Evolutionary conservation across 2,329 filamentous ascomycete genomes (phyloP).

Genomic region (Neoascochyta sp.): DNA sequence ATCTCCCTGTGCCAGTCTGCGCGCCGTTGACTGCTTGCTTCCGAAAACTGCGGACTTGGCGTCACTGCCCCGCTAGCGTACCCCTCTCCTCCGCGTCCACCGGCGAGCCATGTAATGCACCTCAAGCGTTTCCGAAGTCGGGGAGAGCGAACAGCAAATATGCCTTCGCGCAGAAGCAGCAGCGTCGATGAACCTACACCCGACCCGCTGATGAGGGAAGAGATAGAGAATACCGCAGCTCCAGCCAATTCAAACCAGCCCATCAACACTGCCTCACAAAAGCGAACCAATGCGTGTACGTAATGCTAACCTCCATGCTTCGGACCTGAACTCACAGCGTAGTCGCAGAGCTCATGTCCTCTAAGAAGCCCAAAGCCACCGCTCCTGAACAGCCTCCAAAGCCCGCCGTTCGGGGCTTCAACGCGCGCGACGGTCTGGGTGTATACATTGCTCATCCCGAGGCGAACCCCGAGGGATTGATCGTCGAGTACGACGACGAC

Average conservation of each 20-base stretch:
- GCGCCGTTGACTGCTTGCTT: too few relatives aligned
- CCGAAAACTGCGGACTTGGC: too few relatives aligned
- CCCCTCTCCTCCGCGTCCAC: too few relatives aligned
- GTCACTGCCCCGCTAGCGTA: too few relatives aligned
- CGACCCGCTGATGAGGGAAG: too few relatives aligned
- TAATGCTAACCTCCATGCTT: background rate
- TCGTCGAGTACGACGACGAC: slow-evolving; percentile 64
- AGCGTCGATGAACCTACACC: too few relatives aligned
- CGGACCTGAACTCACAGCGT: slow-evolving; percentile 21
- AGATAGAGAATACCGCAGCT: slow-evolving; percentile 1
- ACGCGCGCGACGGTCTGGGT: slow-evolving; percentile 59
- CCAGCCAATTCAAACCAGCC: too few relatives aligned
- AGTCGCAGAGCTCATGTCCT: slow-evolving; percentile 49
- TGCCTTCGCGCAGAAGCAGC: too few relatives aligned
- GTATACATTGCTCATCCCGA: slow-evolving; percentile 64
- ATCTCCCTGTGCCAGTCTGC: too few relatives aligned
- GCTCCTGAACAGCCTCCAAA: slow-evolving; percentile 9
- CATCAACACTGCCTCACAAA: slow-evolving; percentile 8
- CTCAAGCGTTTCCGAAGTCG: too few relatives aligned
- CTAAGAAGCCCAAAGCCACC: slow-evolving; percentile 31
- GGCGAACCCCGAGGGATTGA: slow-evolving; percentile 54
- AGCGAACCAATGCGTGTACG: slow-evolving; percentile 41
- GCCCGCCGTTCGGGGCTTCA: slow-evolving; percentile 13
- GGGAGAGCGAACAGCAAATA: background rate
- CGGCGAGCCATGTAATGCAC: too few relatives aligned